Conservation (phyloP, 495 filamentous ascomycete genomes). For the Stereocaulon alpinum region DNA sequence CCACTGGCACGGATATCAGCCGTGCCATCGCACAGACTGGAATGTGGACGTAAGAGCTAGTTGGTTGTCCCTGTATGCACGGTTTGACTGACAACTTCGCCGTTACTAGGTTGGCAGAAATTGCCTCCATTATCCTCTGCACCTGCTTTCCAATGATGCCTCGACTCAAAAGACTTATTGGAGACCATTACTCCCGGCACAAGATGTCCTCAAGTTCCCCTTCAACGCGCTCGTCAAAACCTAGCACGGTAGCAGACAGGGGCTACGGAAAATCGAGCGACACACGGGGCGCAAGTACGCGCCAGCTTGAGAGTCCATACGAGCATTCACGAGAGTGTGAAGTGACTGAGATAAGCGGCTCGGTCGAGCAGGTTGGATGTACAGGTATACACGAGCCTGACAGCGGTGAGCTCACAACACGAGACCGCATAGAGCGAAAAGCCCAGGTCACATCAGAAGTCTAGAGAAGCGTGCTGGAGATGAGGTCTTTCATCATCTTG, state of each 20-base stretch:
- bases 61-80: no score
- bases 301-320: not conserved
- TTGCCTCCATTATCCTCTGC: conserved; percentile 11
- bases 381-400: not conserved
- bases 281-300: not conserved
- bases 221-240: not conserved
- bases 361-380: not conserved
- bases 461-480: not conserved
- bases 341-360: no score
- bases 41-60: not conserved
- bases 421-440: not conserved
- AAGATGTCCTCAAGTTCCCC: not conserved
- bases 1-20: not conserved
- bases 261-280: not conserved
- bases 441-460: not conserved
- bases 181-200: not conserved
- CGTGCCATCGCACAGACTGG: not conserved
- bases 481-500: no score
- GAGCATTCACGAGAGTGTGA: not conserved
- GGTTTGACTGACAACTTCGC: not conserved
- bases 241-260: not conserved
- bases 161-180: not conserved
- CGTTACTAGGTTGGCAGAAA: conserved; percentile 4
- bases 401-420: not conserved
- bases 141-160: conserved; percentile 17